Conservation (phyloP, 176 grass and related monocot genomes). For the Olyra latifolia region DNA sequence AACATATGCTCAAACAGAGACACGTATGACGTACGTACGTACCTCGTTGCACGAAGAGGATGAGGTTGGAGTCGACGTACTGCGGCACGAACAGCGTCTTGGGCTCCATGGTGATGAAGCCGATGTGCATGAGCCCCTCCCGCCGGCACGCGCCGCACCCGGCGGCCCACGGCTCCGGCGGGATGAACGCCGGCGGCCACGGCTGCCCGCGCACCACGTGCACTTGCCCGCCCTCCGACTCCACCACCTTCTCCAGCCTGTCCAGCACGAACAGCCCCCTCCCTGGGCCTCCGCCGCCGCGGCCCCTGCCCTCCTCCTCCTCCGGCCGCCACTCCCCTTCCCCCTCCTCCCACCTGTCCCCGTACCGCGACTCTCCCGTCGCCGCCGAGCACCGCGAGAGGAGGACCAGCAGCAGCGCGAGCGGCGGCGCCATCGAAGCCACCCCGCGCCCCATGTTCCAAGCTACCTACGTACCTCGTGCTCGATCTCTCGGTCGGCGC, state of each 20-base stretch:
- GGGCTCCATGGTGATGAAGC: slow-evolving; percentile 89
- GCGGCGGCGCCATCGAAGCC: not conserved
- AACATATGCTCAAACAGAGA: not conserved
- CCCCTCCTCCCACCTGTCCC: slow-evolving; percentile 10
- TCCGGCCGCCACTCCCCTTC: slow-evolving; percentile 44
- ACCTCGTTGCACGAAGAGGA: slow-evolving; percentile 80
- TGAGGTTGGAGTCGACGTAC: slow-evolving; percentile 76
- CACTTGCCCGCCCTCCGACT: slow-evolving; percentile 73
- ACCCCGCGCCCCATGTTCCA: not conserved
- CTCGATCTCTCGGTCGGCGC: not conserved
- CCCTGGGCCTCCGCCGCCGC: not conserved
- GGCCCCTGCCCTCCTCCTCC: slow-evolving; percentile 27
- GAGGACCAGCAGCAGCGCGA: slow-evolving; percentile 33
- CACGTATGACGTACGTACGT: not conserved
- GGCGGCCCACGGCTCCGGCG: not conserved
- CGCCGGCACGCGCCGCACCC: slow-evolving; percentile 2
- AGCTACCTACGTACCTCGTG: not conserved
- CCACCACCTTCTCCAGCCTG: slow-evolving; percentile 75
- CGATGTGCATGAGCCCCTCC: slow-evolving; percentile 66
- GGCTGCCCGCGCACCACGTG: slow-evolving; percentile 57
- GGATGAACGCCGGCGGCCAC: slow-evolving; percentile 14
- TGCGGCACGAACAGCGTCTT: slow-evolving; percentile 90
- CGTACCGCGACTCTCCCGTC: slow-evolving; percentile 5
- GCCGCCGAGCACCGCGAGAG: slow-evolving; percentile 23
- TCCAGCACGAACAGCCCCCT: slow-evolving; percentile 67